Base-by-base conservation (phyloP, 352 stramenopile genomes). In the Globisporangium canariense region DNA sequence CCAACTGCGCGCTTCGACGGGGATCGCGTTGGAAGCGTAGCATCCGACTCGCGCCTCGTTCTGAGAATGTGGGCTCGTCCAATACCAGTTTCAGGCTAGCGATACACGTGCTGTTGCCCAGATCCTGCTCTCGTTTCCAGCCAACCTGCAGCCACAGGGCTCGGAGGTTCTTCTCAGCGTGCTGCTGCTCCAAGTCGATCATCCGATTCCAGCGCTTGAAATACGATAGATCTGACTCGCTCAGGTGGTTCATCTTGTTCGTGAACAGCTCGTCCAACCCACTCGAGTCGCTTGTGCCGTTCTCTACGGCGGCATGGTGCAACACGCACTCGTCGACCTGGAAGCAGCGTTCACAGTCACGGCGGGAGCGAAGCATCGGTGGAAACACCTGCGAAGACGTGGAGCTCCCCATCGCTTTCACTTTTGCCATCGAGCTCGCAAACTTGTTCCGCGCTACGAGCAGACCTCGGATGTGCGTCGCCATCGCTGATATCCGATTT, bases 281-380 rank as follows among this genome's bases (percentile, higher is more conserved):
- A 64, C 84, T 92, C 3, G 83, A 90, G 58, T 81, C 70, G 2
- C 65, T 59, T 46, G 69, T 88, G 32, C 90, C 88, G 55, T 88
- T 87, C 54, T 96, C 89, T 0, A 86, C 76, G 4, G 86, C 83
- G 16, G 77, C 75, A 61, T 97, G 90, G 60, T 94, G 81, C 25
- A 96, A 64, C n/a, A 96, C 71, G 54, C 90, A 97, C 58, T 96
- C 88, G 49, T 93, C 67, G 16, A 82, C 20, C 51, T 94, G 84
- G 61, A 95, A 97, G 60, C 90, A 97, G 16, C 77, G 70, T 32
- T 81, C 73, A 43, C 90, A 97, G 5, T 93, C 83, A 20, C 70
- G 62, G 10, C 74, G 80, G 11, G 73, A 77, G 18, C 77, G 78
- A 45, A 97, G 69, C 72, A 97, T 88, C 14, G 88, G 67, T 16